Base-by-base conservation (phyloP, 2,329 filamentous ascomycete genomes). In the Fusarium coffeatum region DNA sequence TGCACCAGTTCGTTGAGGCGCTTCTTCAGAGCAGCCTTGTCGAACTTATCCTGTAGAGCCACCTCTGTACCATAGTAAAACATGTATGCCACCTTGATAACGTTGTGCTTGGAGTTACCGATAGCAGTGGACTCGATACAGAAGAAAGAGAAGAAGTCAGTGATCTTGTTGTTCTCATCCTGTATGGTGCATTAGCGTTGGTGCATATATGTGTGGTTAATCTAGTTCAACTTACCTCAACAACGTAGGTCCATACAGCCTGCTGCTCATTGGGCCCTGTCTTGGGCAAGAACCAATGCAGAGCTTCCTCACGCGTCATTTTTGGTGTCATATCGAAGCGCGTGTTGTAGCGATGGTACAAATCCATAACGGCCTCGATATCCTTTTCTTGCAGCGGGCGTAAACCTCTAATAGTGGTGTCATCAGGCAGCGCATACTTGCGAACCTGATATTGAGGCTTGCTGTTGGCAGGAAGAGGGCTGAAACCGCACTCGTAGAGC, bases 91-190 rank as follows among this genome's bases (percentile, higher is more conserved):
- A 95, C 96, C 71, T 91, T 92, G 76, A 99, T 90, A 60, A 89
- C 88, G 64, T 89, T 87, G 82, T 97, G 91, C 78, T 92, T 92
- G 47, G 88, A 83, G 77, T 93, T 89, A 72, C 91, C 90, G 75
- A 99, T 97, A 62, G 98, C 92, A 3, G 93, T 96, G 18, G 94
- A 97, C 79, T 97, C 94, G 34, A 99, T 90, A 77, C 90, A 90
- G 85, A 98, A 99, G 83, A 98, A 99, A 40, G 94, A 98, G 83
- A 98, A 92, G 83, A 97, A 98, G 81, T 99, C 96, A 40, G 93
- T 98, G 76, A 99, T 93, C 74, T 93, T 93, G 67, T 92, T 88
- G 53, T 90, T 89, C 48, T 88, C 80, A 64, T 86, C 82, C 84
- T 86, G 28, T 28, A 10, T 15, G 13, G 28, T 55, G 46, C 43